Base-by-base conservation (phyloP, 2,329 filamentous ascomycete species). In the Sarocladiaceae sp. region DNA sequence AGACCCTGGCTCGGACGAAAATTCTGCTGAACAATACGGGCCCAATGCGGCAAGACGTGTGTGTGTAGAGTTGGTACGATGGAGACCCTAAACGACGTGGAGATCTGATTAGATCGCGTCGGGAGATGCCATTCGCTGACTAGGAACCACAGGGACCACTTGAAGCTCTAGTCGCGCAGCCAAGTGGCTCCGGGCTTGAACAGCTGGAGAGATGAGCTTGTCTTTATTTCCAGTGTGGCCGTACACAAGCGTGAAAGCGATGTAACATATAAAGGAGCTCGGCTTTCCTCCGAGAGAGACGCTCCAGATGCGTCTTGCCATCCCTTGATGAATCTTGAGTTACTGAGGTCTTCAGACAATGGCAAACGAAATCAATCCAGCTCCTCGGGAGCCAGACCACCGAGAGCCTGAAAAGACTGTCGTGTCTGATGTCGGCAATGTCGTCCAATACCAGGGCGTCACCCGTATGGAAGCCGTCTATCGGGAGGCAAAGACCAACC, bases 381-480 rank as follows among this genome's bases (percentile, higher is more conserved):
- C 19, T 11, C 11, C 34, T 10, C 21, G 20, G 9, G n/a, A 19
- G 34, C 34, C 34, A 16, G 19, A 23, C 9, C 26, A 23, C 34
- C 34, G 10, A 16, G 21, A 26, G 20, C 34, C 21, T 39, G 34
- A 39, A 16, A 39, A 39, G 34, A 16, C 16, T 26, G 51, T 48
- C 7, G 34, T 47, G 23, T 50, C 50, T 33, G 45, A 51, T 24
- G 52, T 53, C 15, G 51, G 48, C 26, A 45, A 55, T 32, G 44
- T 39, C 16, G 37, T 50, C 15, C 55, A 58, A 27, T 55, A 52
- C 0, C 45, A 47, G 35, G 57, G 57, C 11, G 57, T 60, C 23
- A 57, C 54, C 1, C 54, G 57, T 24, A 58, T 58, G 54, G 57
- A 60, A 27, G 57, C 56, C 4, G 55, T 60, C 16, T 58, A 58